Percentiles rank a stretch among this genome's conserved stretches.
Evolutionary conservation across 306 rosid species (phyloP).

Genomic region (Urtica urens): DNA sequence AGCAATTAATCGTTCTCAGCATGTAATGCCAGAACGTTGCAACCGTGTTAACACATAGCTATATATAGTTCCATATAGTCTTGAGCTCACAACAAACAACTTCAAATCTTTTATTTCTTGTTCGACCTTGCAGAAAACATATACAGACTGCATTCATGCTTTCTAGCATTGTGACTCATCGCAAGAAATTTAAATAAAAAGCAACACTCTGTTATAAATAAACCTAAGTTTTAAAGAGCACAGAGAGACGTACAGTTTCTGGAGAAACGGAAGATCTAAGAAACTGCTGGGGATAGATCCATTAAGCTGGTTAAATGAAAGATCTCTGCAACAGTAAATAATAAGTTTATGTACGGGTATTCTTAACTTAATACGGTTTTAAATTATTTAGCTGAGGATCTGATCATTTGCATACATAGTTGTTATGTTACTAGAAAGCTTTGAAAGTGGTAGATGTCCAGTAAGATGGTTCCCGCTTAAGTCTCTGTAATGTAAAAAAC

Average conservation of each 20-base stretch:
- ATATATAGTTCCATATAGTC: too few species aligned
- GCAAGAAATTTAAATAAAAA: background rate
- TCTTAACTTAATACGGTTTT: background rate
- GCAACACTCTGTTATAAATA: background rate
- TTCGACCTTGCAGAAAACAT: too few species aligned
- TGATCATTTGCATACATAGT: constrained; percentile 46
- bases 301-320: constrained; percentile 53
- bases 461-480: constrained; percentile 60
- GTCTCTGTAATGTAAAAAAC: constrained; percentile 49
- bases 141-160: too few species aligned
- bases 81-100: too few species aligned
- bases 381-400: background rate
- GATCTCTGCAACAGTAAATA: constrained; percentile 31
- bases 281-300: constrained; percentile 52
- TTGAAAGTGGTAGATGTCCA: constrained; percentile 46
- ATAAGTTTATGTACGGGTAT: background rate
- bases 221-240: constrained; percentile 1
- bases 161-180: constrained; percentile 8
- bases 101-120: too few species aligned
- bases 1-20: too few species aligned
- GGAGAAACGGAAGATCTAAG: constrained; percentile 48
- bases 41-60: too few species aligned
- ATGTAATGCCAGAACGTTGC: too few species aligned
- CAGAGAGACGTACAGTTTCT: constrained; percentile 51
- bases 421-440: constrained; percentile 53